phyloP scores from a whole-genome alignment of 83 land plant genomes.

The Picea abies region DNA sequence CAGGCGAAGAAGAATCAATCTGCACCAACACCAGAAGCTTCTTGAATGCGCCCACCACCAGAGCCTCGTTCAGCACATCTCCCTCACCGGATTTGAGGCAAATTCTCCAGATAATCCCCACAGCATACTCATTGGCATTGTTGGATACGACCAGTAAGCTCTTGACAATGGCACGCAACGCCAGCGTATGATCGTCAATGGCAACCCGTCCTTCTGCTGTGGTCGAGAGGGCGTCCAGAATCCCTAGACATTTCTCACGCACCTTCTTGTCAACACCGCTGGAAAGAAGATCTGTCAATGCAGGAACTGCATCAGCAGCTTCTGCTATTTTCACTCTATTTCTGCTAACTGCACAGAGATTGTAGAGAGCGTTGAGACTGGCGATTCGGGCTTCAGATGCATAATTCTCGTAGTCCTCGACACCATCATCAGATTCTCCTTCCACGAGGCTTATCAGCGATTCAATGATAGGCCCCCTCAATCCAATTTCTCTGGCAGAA shows the following conservation, averaged over 20 bases:
- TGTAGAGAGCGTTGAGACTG: constrained; percentile 47
- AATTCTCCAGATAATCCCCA: constrained; percentile 47
- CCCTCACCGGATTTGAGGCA: constrained; percentile 48
- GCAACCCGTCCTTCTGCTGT: constrained; percentile 42
- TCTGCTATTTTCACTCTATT: constrained; percentile 21
- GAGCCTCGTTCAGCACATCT: constrained; percentile 39
- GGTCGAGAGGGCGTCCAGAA: constrained; percentile 42
- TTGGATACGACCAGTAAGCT: constrained; percentile 55
- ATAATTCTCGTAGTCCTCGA: constrained; percentile 25
- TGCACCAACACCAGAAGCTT: constrained; percentile 71
- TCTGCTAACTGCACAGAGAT: constrained; percentile 51
- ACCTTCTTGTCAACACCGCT: constrained; percentile 34
- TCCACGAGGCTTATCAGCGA: constrained; percentile 25
- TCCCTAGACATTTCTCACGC: constrained; percentile 54
- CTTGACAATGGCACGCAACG: constrained; percentile 54
- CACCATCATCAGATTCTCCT: constrained; percentile 48
- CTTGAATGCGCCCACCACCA: constrained; percentile 61
- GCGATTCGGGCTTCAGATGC: constrained; percentile 22
- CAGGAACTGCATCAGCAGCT: not conserved
- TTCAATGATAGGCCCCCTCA: constrained; percentile 26
- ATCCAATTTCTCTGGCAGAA: constrained; percentile 22
- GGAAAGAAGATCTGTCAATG: not conserved
- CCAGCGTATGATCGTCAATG: constrained; percentile 35
- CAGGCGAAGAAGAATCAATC: constrained; percentile 62
- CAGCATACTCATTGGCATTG: constrained; percentile 70